Base-by-base conservation (phyloP, 2,329 filamentous ascomycete genomes). In the Cercospora nicotianae region DNA sequence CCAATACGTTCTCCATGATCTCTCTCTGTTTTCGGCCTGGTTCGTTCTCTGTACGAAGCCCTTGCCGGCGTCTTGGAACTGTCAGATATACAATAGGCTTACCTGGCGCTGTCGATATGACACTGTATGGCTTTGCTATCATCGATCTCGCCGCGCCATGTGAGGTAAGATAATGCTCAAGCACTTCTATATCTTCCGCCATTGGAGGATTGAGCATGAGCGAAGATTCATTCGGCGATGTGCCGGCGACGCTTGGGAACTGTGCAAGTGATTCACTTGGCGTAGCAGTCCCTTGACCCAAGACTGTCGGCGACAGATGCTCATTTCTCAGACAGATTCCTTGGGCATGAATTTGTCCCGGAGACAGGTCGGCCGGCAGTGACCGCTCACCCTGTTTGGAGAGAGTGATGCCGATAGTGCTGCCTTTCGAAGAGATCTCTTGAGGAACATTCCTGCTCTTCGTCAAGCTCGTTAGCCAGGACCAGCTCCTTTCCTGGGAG, bases 11-110 rank as follows among this genome's bases (percentile, higher is more conserved):
- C 66, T 81, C 79, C 10, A 81, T 73, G 53, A 82, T 78, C 60
- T 82, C 80, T 5, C 78, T 71, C 63, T 82, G 80, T 60, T 76
- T 75, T 58, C 72, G 76, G 3, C 80, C 80, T 12, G 79, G 79
- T 5, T 76, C 74, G 39, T 73, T 74, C 30, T 75, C 74, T 2
- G 75, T 75, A 10, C 45, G 36, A 5, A 80, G 67, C 5, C 84
- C 84, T 66, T 83, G 81, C 61, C 84, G 80, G 61, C 82, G 82
- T 45, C 83, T 78, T 9, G 84, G 83, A 3, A 86, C 82, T 5
- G 83, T 84, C 8, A 79, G 73, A 60, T 81, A 81, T 2, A 81
- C 75, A 6, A 81, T 77, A 4, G 80, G 77, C 59, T 80, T 76
- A 20, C 81, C 78, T 5, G 74, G 70, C 63, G 78, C 81, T 63